These are phyloP conservation scores for Hypoxylon crocopeplum DNA, from an alignment of 495 filamentous ascomycete genomes.

Conservation along the genomic window DNA sequence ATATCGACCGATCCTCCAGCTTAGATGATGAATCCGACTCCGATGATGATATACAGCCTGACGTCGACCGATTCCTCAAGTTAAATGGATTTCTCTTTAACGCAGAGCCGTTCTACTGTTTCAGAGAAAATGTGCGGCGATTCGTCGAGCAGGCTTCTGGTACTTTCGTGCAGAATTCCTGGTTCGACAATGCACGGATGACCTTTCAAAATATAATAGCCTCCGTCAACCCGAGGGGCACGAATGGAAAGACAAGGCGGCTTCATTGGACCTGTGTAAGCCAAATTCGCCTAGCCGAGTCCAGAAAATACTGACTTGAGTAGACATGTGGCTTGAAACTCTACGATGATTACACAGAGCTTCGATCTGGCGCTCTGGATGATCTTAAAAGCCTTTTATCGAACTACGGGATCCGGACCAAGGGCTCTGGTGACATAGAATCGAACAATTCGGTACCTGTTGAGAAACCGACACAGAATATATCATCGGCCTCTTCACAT, in stretches of 20 bases:
- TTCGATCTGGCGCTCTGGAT: slow-evolving; percentile 6
- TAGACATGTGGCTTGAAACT: slow-evolving; percentile 2
- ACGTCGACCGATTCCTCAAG: neutral
- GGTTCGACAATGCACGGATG: neutral
- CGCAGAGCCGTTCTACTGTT: neutral
- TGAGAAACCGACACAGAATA: neutral
- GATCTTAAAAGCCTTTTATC: neutral
- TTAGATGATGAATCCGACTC: neutral
- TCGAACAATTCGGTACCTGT: neutral
- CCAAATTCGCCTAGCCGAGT: neutral
- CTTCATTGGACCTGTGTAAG: slow-evolving; percentile 7
- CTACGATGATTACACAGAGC: slow-evolving; percentile 21
- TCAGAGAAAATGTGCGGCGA: neutral
- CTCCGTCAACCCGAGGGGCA: neutral
- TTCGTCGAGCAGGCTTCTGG: neutral
- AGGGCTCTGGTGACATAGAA: neutral
- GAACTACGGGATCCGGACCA: neutral
- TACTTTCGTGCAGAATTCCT: neutral
- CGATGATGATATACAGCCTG: neutral
- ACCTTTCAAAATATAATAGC: neutral
- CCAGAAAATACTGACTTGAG: neutral
- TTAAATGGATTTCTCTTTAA: slow-evolving; percentile 1
- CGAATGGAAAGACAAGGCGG: neutral
- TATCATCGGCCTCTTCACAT: neutral
- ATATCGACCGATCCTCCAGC: no score